Conservation (phyloP, 257 asterid genomes). For the Penstemon newberryi region DNA sequence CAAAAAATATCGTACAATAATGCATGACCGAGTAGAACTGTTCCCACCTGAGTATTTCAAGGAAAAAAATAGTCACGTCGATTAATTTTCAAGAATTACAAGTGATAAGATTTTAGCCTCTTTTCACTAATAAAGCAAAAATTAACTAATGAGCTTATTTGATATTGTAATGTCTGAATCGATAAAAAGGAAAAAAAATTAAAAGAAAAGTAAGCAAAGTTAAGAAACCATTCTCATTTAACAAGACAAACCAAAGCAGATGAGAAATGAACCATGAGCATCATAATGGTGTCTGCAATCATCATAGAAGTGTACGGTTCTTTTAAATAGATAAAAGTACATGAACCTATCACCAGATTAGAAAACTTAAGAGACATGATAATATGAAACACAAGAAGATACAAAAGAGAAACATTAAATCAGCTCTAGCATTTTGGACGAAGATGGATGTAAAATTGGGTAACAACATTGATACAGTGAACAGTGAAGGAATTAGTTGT, state of each 20-base stretch:
- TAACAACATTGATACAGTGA: not conserved
- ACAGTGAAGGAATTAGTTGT: not conserved
- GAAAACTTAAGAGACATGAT: not conserved
- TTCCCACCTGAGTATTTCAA: too few relatives aligned
- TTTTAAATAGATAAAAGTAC: not conserved
- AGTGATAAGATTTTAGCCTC: too few relatives aligned
- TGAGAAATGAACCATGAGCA: not conserved
- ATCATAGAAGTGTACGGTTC: not conserved
- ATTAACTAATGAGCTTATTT: too few relatives aligned
- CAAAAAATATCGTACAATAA: too few relatives aligned
- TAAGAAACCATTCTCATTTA: not conserved
- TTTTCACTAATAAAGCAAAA: too few relatives aligned
- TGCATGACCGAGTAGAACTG: too few relatives aligned
- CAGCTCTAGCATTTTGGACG: not conserved
- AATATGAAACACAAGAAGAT: not conserved
- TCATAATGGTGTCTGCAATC: not conserved
- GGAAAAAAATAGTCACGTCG: too few relatives aligned
- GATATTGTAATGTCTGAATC: too few relatives aligned
- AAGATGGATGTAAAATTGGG: not conserved
- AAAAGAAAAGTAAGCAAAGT: not conserved
- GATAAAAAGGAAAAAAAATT: not conserved
- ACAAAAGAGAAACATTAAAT: not conserved
- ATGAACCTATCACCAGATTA: constrained; percentile 12
- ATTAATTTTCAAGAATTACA: too few relatives aligned
- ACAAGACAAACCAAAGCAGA: not conserved